Conservation (phyloP, 208 protist genomes). For the Leishmania amazonensis region DNA sequence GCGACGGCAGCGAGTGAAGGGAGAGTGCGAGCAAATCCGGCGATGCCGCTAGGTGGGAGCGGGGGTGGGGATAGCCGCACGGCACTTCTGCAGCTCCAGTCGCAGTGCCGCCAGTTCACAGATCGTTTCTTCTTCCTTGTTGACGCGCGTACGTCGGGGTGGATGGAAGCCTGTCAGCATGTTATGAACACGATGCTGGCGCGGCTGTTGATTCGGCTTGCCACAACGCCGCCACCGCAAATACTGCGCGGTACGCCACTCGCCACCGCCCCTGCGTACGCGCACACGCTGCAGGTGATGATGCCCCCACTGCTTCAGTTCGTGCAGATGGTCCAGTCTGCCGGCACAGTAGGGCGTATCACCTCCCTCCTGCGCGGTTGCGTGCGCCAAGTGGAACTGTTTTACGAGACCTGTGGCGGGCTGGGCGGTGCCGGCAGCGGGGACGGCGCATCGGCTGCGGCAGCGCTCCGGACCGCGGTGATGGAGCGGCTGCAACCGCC, state of each 20-base stretch:
- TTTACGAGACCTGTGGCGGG: constrained; percentile 25
- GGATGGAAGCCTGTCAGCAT: constrained; percentile 30
- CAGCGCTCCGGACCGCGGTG: constrained; percentile 2
- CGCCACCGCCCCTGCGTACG: constrained; percentile 27
- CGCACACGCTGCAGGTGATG: constrained; percentile 23
- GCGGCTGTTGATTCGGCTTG: constrained; percentile 25
- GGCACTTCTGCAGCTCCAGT: constrained; percentile 30
- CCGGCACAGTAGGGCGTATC: constrained; percentile 20
- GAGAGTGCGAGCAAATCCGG: background rate
- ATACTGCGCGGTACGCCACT: constrained; percentile 6
- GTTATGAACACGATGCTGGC: constrained; percentile 29
- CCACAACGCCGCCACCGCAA: constrained; percentile 15
- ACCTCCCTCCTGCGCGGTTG: constrained; percentile 31
- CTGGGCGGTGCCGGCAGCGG: constrained; percentile 5
- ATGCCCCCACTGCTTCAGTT: constrained; percentile 35
- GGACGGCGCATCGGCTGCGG: background rate
- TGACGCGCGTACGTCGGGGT: constrained; percentile 37
- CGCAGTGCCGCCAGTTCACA: constrained; percentile 38
- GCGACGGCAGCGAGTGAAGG: background rate
- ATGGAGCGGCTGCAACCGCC: constrained; percentile 23
- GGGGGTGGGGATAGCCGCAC: constrained; percentile 21
- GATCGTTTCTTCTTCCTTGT: constrained; percentile 46
- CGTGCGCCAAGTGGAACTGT: constrained; percentile 33
- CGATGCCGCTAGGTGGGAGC: background rate
- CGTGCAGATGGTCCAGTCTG: constrained; percentile 28